Base-by-base conservation (phyloP, 768 basidiomycete species). In the Amanita polypyramis region DNA sequence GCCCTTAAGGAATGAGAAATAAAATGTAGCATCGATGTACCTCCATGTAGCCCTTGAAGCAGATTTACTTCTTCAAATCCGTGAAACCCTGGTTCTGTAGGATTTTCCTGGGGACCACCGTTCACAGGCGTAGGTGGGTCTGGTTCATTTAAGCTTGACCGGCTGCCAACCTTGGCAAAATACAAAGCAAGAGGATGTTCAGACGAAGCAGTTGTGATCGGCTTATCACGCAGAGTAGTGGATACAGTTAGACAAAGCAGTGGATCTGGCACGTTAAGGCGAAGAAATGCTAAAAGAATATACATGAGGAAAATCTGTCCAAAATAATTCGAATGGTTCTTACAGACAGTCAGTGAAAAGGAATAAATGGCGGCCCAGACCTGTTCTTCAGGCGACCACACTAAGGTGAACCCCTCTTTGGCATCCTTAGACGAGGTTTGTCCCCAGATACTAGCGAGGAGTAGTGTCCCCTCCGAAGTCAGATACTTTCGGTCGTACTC, bases 211-310 rank as follows among this genome's bases (percentile, higher is more conserved):
- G 72, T 55, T 11, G 72, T 62, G 5, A 86, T 60, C 0, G 82
- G 76, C 56, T 80, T 86, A 19, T 94, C 89, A 42, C 92, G 77
- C n/a, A 95, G 67, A 0, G 92, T 96, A n/a, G 81, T 74, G 2
- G 87, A 90, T 3, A 82, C 73, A 0, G 92, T 96, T 23, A 96
- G 64, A 56, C 85, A 91, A 21, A 96, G 73, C 9, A 95, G 62
- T 8, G 92, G 92, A 51, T 92, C 79, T 2, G 68, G 56, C 41
- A 84, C 76, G 29, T 73, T 69, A 12, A 90, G 77, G 27, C 80
- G 75, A 23, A 92, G 64, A 60, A 83, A 93, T 0, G 85, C 90
- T 93, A 54, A 5, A 32, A 25, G 10, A 37, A 30, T 15, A 27
- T 50, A 33, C 40, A 51, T 51, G 39, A 54, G 43, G 48, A 51